Base-by-base conservation (phyloP, 371 early-diverging fungal species). In the Mortierella sp. region DNA sequence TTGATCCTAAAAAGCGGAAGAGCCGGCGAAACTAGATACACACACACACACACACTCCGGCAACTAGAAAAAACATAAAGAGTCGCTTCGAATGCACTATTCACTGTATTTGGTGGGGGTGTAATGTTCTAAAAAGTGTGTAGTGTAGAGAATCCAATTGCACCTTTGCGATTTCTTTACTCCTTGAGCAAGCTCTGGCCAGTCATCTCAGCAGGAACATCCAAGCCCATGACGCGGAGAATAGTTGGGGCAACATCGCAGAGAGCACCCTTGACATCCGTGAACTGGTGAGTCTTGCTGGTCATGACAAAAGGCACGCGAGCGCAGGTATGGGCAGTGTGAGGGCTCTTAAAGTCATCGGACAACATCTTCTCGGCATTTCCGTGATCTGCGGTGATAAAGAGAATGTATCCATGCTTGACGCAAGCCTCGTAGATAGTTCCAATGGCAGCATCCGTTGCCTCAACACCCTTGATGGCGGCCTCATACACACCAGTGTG, bases 351-450 rank as follows among this genome's bases (percentile, higher is more conserved):
- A 55, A 89, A 92, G 55, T 94, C 92, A 46, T 93, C 95, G 27
- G 91, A 88, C 49, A 93, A 56, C 99, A 99, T 99, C 87, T 98
- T 94, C 81, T 99, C 99, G 49, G 98, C 99, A 79, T 99, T 99
- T 51, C 99, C 99, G 83, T 99, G 99, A 85, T 99, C 99, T 24
- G 99, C 94, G 14, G 99, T 99, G 63, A 99, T 84, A 64, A 99
- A 93, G 51, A 99, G 87, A 52, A 89, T 85, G 82, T 99, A 99
- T 37, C 92, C 94, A 60, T 94, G 85, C 74, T 86, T 79, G 77
- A 91, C 89, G 82, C 98, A 98, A 29, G 95, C 95, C 63, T 94
- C 92, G 77, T 92, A 94, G 73, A 99, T 93, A 66, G 86, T 85
- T 41, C 98, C 97, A 68, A 99, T 98, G 22, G 91, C 95, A 73